Base-by-base conservation (phyloP, 768 basidiomycete species). In the Exidia glandulosa region DNA sequence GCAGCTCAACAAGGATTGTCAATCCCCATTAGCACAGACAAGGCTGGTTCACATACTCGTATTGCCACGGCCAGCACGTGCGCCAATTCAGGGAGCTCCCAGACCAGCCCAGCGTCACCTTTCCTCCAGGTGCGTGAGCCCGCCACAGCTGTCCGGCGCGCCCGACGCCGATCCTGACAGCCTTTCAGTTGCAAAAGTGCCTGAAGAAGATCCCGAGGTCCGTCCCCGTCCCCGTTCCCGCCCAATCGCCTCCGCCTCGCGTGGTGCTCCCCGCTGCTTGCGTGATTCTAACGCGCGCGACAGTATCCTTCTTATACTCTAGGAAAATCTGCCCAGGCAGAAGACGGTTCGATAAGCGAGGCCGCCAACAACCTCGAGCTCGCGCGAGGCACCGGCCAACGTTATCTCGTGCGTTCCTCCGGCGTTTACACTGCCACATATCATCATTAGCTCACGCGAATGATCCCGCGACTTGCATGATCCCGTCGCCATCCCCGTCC, bases 31-130 rank as follows among this genome's bases (percentile, higher is more conserved):
- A 92, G 87, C 84, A 87, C 70, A 83, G 83, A 65, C 89, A 92
- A 77, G 84, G 86, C 37, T 96, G 94, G 94, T 98, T 97, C 77
- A 98, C 94, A 36, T 98, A 98, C 74, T 86, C 91, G 56, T 96
- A 90, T 72, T 93, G 95, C 76, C 94, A 99, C 75, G 90, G 94
- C 72, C 81, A 84, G 57, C 86, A 96, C 74, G 92, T 98, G 62
- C 86, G 94, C 60, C 96, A 99, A 74, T 99, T 98, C 79, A 88
- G 88, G 73, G 93, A 94, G 71, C 76, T 88, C 61, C 69, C 76
- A 64, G 84, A 82, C 68, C 50, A 54, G 71, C 81, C 58, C 85
- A 85, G 63, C 76, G 82, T 56, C 81, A 84, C 65, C 77, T 80
- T 63, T 74, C 85, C 72, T 88, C 88, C 85, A 75, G 77, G 61